Conservation (phyloP, 768 basidiomycete genomes). For the Hypholoma sublateritium region DNA sequence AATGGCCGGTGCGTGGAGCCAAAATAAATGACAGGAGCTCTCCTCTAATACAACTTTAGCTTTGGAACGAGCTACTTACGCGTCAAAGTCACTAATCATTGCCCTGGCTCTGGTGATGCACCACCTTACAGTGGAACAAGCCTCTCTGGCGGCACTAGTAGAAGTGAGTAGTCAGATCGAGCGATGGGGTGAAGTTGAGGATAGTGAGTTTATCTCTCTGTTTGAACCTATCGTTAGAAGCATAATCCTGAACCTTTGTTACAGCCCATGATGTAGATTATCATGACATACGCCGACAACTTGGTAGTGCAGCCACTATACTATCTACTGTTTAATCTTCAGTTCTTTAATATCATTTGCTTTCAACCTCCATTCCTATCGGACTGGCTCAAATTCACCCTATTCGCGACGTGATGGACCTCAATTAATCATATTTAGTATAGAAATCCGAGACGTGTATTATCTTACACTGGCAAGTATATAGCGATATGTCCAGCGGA, state of each 20-base stretch:
- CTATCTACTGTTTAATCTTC: constrained; percentile 20
- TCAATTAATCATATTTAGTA: too few species aligned
- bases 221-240: constrained; percentile 6
- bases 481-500: too few species aligned
- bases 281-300: constrained; percentile 85
- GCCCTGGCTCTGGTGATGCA: constrained; percentile 81
- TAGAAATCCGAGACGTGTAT: too few species aligned
- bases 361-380: background rate
- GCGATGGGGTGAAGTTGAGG: constrained; percentile 99
- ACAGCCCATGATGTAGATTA: constrained; percentile 98
- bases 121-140: constrained; percentile 77
- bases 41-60: constrained; percentile 43
- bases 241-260: background rate
- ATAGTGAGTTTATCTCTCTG: constrained; percentile 65
- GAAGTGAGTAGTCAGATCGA: constrained; percentile 96
- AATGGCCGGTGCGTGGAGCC: constrained; percentile 70
- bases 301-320: constrained; percentile 49
- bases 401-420: too few species aligned
- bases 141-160: constrained; percentile 81
- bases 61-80: constrained; percentile 87
- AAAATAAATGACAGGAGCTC: background rate
- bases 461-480: too few species aligned
- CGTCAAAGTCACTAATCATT: constrained; percentile 89
- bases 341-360: background rate
- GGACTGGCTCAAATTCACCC: too few species aligned